Evolutionary conservation across 768 basidiomycete genomes (phyloP).

Genomic region (Butyriboletus loyo): DNA sequence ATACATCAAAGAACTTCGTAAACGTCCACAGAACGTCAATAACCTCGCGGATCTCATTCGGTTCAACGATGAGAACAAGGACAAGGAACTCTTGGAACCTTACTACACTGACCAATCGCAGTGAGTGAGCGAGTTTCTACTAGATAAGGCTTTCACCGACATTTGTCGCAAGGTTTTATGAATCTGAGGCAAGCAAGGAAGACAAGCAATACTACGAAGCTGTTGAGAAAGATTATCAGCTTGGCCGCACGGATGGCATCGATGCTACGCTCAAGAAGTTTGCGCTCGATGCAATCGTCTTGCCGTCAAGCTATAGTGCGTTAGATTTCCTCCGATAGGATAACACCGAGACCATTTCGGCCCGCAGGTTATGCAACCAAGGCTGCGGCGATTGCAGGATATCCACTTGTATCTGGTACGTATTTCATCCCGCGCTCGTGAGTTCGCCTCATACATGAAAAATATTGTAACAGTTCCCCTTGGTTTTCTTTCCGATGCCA

Average conservation of each 20-base stretch:
- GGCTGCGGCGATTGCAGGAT: constrained; percentile 35
- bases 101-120: constrained; percentile 35
- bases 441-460: constrained; percentile 26
- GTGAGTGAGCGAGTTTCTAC: constrained; percentile 18
- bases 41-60: constrained; percentile 55
- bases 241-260: constrained; percentile 52
- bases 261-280: constrained; percentile 47
- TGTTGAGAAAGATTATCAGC: constrained; percentile 42
- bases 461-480: constrained; percentile 37
- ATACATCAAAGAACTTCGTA: constrained; percentile 44
- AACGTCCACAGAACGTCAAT: constrained; percentile 55
- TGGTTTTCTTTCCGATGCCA: constrained; percentile 36
- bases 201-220: constrained; percentile 41
- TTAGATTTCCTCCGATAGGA: not conserved
- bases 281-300: constrained; percentile 49
- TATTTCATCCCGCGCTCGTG: not conserved
- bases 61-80: constrained; percentile 52
- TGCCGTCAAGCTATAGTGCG: constrained; percentile 36
- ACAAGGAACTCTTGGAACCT: constrained; percentile 42
- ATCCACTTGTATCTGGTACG: constrained; percentile 35
- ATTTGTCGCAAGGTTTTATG: constrained; percentile 16
- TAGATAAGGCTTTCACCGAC: not conserved
- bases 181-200: constrained; percentile 20
- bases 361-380: constrained; percentile 25
- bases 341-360: not conserved